A percentile compares a stretch with the other conserved stretches of the same genome.
phyloP scores from a whole-genome alignment of 805 yeast species.

The Starmera quercuum region DNA sequence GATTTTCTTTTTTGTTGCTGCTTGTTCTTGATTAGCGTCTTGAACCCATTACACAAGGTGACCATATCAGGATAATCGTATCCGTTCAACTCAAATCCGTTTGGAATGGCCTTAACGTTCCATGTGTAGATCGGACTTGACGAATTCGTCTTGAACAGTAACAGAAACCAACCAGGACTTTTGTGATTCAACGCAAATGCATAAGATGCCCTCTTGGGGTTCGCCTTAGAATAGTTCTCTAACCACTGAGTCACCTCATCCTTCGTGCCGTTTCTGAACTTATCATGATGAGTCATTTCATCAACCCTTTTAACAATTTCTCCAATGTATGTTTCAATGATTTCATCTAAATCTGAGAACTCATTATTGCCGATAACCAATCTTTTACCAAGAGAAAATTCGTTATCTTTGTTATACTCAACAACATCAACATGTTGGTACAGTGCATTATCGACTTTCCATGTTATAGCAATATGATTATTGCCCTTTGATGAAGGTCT shows the following conservation, averaged over 20 bases:
- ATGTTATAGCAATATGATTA: slow-evolving; percentile 85
- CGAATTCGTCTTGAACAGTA: slow-evolving; percentile 78
- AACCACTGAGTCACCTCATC: slow-evolving; percentile 82
- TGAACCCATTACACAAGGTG: slow-evolving; percentile 90
- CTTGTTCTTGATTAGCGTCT: slow-evolving; percentile 40
- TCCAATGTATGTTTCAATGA: slow-evolving; percentile 80
- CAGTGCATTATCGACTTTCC: slow-evolving; percentile 89
- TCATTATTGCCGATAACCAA: slow-evolving; percentile 59
- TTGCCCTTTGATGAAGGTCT: slow-evolving; percentile 91
- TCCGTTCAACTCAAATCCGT: slow-evolving; percentile 73
- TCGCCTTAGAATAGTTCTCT: slow-evolving; percentile 83
- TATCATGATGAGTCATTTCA: slow-evolving; percentile 80
- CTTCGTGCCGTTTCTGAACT: slow-evolving; percentile 74
- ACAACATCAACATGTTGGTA: slow-evolving; percentile 87
- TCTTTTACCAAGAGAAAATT: slow-evolving; percentile 48
- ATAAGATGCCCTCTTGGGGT: slow-evolving; percentile 83
- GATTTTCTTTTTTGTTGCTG: not conserved
- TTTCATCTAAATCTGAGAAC: slow-evolving; percentile 88
- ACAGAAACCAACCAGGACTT: slow-evolving; percentile 88
- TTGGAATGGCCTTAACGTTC: slow-evolving; percentile 87
- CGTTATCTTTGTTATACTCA: slow-evolving; percentile 64
- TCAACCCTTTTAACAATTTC: slow-evolving; percentile 77
- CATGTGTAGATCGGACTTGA: slow-evolving; percentile 66
- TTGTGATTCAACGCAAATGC: slow-evolving; percentile 86
- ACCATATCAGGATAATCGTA: slow-evolving; percentile 86